Conservation (phyloP, 2,329 filamentous ascomycete genomes). For the Phaeophleospora eucalypticola region DNA sequence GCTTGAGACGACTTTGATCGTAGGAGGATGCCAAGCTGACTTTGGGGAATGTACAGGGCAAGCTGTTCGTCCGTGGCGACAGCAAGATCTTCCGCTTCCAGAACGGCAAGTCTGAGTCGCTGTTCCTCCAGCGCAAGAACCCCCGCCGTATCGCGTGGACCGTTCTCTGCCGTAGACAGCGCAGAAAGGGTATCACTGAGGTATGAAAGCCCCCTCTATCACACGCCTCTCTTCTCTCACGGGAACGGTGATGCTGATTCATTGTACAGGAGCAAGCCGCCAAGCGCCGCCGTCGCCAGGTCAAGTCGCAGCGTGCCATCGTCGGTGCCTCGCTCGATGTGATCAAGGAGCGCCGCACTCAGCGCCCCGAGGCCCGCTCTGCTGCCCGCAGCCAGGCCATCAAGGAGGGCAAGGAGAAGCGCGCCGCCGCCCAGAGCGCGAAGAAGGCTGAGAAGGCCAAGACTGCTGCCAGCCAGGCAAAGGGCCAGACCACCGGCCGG, state of each 20-base stretch:
- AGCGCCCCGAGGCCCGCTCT: conserved; percentile 91
- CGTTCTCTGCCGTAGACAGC: conserved; percentile 93
- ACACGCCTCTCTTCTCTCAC: background rate
- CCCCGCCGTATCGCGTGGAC: conserved; percentile 99
- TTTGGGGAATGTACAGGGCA: conserved; percentile 63
- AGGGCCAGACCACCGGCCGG: conserved; percentile 66
- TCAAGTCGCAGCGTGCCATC: conserved; percentile 98
- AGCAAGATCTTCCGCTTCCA: conserved; percentile 99
- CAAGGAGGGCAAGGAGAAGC: conserved; percentile 99
- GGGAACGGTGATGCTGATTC: conserved; percentile 16
- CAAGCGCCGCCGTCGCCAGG: conserved; percentile 96
- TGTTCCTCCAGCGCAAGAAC: conserved; percentile 99
- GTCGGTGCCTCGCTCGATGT: conserved; percentile 99
- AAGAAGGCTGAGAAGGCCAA: conserved; percentile 99
- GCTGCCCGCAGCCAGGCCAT: conserved; percentile 87
- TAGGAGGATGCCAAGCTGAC: conserved; percentile 17
- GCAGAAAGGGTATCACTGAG: conserved; percentile 99
- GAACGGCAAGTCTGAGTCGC: conserved; percentile 98
- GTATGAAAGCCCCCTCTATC: conserved; percentile 54
- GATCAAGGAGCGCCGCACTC: conserved; percentile 96
- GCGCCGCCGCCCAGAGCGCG: conserved; percentile 74
- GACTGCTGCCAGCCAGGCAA: conserved; percentile 73
- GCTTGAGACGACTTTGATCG: conserved; percentile 23
- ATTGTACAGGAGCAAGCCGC: conserved; percentile 88
- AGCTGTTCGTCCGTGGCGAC: conserved; percentile 99